phyloP scores from a whole-genome alignment of 371 early-diverging fungal species.

The Zancudomyces culisetae region DNA sequence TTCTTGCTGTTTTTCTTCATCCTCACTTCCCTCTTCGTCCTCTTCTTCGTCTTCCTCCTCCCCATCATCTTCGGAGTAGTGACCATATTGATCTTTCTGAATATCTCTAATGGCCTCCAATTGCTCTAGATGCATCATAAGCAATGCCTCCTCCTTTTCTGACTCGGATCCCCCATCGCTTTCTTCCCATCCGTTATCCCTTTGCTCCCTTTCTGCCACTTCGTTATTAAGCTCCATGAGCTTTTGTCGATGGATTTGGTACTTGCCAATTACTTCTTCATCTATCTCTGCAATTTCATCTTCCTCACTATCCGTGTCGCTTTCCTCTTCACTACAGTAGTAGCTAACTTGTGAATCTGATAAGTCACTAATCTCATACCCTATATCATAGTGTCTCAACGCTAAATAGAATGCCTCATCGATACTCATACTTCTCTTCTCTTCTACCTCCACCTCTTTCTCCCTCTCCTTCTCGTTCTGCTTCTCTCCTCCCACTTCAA shows the following conservation, averaged over 20 bases:
- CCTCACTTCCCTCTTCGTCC: no score
- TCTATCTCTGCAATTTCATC: background rate
- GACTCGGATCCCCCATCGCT: slow-evolving; percentile 1
- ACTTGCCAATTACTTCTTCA: background rate
- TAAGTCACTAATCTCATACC: slow-evolving; percentile 3
- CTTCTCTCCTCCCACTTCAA: slow-evolving; percentile 4
- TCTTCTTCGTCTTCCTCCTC: no score
- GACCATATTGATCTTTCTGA: no score
- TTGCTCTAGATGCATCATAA: slow-evolving; percentile 22
- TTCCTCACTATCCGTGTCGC: background rate
- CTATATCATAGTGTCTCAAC: slow-evolving; percentile 2
- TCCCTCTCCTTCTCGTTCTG: slow-evolving; percentile 9
- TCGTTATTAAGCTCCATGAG: background rate
- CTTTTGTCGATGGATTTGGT: no score
- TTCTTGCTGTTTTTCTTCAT: no score
- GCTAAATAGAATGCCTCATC: slow-evolving; percentile 3
- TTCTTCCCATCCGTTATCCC: background rate
- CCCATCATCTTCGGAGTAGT: no score
- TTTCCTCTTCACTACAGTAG: background rate
- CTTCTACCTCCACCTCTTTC: slow-evolving; percentile 3
- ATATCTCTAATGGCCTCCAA: slow-evolving; percentile 19
- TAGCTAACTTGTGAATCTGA: background rate
- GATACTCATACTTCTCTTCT: background rate
- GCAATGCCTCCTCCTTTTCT: slow-evolving; percentile 18
- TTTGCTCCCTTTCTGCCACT: background rate